Percentiles rank a stretch among this genome's conserved stretches.
Conservation (phyloP, 768 basidiomycete species). For the Hebeloma cylindrosporum region DNA sequence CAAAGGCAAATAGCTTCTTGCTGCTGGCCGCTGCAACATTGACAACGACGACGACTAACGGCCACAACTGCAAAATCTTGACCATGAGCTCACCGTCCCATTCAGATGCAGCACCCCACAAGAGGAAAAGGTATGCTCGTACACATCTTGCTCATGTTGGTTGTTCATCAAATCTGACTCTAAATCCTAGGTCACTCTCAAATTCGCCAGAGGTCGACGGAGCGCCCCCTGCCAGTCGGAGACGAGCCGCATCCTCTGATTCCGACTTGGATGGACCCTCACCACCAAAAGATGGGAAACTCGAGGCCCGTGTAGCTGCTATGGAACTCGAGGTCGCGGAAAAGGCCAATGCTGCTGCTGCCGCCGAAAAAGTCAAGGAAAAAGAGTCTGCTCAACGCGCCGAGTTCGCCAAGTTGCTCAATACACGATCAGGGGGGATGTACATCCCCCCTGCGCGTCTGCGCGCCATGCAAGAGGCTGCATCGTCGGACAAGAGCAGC, state of each 20-base stretch:
- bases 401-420: slow-evolving; percentile 86
- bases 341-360: slow-evolving; percentile 50
- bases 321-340: slow-evolving; percentile 53
- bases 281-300: slow-evolving; percentile 77
- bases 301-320: slow-evolving; percentile 68
- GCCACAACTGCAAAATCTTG: background rate
- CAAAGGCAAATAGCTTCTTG: slow-evolving; percentile 8
- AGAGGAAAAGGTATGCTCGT: slow-evolving; percentile 50
- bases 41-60: slow-evolving; percentile 12
- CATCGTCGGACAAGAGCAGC: slow-evolving; percentile 77
- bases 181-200: slow-evolving; percentile 47
- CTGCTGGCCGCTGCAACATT: slow-evolving; percentile 4
- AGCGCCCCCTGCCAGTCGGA: slow-evolving; percentile 44
- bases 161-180: slow-evolving; percentile 1
- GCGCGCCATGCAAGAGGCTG: slow-evolving; percentile 85
- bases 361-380: slow-evolving; percentile 31
- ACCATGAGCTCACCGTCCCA: slow-evolving; percentile 22
- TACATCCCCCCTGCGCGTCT: slow-evolving; percentile 96
- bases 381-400: slow-evolving; percentile 71
- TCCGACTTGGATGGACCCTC: slow-evolving; percentile 61
- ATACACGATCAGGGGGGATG: slow-evolving; percentile 86
- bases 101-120: slow-evolving; percentile 32
- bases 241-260: slow-evolving; percentile 19
- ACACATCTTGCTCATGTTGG: background rate
- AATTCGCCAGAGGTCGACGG: slow-evolving; percentile 42